Conservation (phyloP, 2,329 filamentous ascomycete genomes). For the Lasiodiplodia sp. region DNA sequence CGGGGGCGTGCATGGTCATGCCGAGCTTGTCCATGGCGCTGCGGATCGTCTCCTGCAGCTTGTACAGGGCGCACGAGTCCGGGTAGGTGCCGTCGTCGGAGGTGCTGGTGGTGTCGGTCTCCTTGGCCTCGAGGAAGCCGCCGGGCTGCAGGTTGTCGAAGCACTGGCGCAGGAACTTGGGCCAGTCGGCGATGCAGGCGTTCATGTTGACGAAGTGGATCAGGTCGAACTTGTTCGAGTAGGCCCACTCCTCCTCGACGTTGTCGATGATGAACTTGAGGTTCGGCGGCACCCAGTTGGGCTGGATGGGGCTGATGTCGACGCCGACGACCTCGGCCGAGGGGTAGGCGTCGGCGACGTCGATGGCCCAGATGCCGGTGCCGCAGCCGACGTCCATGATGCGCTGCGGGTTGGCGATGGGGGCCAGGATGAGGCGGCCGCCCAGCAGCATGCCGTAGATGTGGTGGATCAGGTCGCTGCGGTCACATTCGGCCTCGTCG, state of each 20-base stretch:
- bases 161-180: constrained; percentile 36
- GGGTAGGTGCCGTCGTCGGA: constrained; percentile 22
- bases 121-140: constrained; percentile 60
- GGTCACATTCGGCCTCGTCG: constrained; percentile 46
- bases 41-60: constrained; percentile 22
- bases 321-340: constrained; percentile 50
- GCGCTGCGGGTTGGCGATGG: constrained; percentile 34
- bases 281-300: constrained; percentile 57
- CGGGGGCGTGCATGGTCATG: constrained; percentile 11
- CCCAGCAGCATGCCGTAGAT: constrained; percentile 46
- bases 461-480: constrained; percentile 48
- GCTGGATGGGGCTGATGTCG: constrained; percentile 56
- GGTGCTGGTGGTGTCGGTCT: constrained; percentile 38
- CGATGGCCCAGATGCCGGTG: constrained; percentile 46
- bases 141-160: constrained; percentile 53
- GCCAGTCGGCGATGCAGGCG: constrained; percentile 38
- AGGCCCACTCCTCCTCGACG: constrained; percentile 46
- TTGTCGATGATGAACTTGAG: constrained; percentile 60
- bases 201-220: constrained; percentile 36
- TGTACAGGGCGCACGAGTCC: constrained; percentile 35
- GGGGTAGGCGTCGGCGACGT: constrained; percentile 43
- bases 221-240: constrained; percentile 37
- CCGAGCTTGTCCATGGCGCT: constrained; percentile 13
- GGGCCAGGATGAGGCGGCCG: constrained; percentile 46
- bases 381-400: constrained; percentile 45